Evolutionary conservation across 2,329 filamentous ascomycete species (phyloP), one percentile per base, ranked within the genome.

Genomic region (Ophiostoma pallidulum): DNA sequence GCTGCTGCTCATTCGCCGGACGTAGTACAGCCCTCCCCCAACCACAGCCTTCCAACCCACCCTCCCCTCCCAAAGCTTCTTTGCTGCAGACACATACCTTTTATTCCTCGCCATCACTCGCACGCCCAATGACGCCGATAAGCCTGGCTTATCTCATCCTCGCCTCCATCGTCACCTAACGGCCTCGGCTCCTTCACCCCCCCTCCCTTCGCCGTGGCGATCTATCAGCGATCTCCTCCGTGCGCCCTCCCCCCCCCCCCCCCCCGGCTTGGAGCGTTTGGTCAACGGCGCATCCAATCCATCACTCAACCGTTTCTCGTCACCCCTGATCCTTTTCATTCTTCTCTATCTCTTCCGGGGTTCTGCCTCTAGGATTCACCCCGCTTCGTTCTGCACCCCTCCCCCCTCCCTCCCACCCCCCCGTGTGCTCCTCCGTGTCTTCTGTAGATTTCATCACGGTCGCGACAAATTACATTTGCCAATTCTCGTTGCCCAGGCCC

Each of bases 111-210:
- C 45, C 49, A 48, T 48, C 45, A 42, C 38, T 19, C 35, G 50
- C 52, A 54, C 50, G 48, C n/a, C 66, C 66, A 71, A 77, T 78
- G 74, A 76, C 72, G 67, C 67, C 66, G 68, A 75, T 73, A 74
- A 74, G 68, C 65, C 66, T 68, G 63, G 67, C 73, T 73, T 75
- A 76, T 76, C 72, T 77, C 59, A 67, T 74, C 62, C 66, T 74
- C 56, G 66, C 64, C 62, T 70, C 72, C 53, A 68, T 75, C 62
- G 64, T 74, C 63, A 74, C 72, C 62, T 74, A 74, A 39, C 38
- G 20, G 36, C 40, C 16, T 22, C 33, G 10, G 6, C 47, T 22
- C 43, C 29, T 26, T 44, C 35, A 33, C 26, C 31, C 14, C 14
- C 14, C 19, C n/a, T 8, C 45, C 13, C 36, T 12, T 38, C 28